phyloP scores from a whole-genome alignment of 306 rosid species.

The Fagus crenata region DNA sequence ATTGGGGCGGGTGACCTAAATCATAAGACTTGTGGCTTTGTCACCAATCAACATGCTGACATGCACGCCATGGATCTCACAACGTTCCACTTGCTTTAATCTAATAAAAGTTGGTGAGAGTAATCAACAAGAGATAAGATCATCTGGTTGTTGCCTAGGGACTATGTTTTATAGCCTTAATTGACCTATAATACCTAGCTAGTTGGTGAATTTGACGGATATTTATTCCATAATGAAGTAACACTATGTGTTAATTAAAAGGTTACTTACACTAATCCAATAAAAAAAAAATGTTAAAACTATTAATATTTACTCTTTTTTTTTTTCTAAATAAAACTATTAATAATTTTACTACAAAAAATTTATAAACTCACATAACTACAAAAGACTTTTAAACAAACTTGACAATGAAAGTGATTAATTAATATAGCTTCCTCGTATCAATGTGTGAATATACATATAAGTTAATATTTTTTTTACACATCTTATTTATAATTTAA shows the following conservation, averaged over 20 bases:
- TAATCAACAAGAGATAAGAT: neutral
- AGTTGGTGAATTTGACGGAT: neutral
- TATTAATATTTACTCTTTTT: too few relatives aligned
- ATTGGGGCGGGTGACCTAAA: constrained; percentile 60
- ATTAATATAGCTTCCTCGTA: too few relatives aligned
- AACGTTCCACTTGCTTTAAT: constrained; percentile 35
- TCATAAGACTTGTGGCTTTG: constrained; percentile 27
- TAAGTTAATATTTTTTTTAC: too few relatives aligned
- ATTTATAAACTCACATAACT: too few relatives aligned
- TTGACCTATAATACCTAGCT: neutral
- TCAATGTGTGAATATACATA: too few relatives aligned
- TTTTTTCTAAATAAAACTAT: too few relatives aligned
- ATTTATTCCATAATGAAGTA: neutral
- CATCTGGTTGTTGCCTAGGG: neutral
- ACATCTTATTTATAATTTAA: too few relatives aligned
- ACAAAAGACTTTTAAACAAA: too few relatives aligned
- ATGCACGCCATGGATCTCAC: constrained; percentile 26
- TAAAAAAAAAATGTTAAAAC: too few relatives aligned
- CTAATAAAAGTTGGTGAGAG: neutral
- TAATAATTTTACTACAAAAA: too few relatives aligned
- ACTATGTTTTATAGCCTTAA: neutral
- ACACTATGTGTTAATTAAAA: neutral
- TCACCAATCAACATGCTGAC: constrained; percentile 23
- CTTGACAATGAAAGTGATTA: too few relatives aligned
- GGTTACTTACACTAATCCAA: too few relatives aligned